A percentile compares a stretch with the other conserved stretches of the same genome.
phyloP scores from a whole-genome alignment of 2,329 filamentous ascomycete genomes.

The Pseudocercospora fuligena region DNA sequence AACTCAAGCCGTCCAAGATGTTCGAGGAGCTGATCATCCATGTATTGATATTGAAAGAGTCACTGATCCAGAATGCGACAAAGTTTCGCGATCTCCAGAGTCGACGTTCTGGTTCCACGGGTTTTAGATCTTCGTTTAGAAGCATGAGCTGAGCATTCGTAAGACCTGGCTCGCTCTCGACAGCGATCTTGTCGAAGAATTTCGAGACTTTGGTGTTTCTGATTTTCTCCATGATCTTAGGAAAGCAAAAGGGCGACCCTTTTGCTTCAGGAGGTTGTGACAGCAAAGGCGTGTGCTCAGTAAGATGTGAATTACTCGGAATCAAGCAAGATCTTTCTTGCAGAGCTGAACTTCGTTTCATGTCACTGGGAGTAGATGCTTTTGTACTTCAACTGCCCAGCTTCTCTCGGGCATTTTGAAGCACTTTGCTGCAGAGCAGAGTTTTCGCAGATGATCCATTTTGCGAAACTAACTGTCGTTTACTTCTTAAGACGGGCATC shows the following conservation, averaged over 20 bases:
- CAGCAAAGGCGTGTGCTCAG: slow-evolving; percentile 20
- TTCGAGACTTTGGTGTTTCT: slow-evolving; percentile 45
- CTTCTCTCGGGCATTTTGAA: not conserved
- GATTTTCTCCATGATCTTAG: slow-evolving; percentile 47
- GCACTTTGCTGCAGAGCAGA: slow-evolving; percentile 16
- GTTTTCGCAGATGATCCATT: slow-evolving; percentile 16
- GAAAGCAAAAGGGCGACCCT: not conserved
- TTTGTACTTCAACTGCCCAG: slow-evolving; percentile 14
- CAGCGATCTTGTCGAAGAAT: slow-evolving; percentile 65
- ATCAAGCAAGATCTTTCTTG: not conserved
- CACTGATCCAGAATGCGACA: slow-evolving; percentile 80
- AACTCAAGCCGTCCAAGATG: slow-evolving; percentile 70
- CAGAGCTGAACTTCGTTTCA: slow-evolving; percentile 1
- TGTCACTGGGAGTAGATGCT: slow-evolving; percentile 5
- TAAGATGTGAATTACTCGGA: not conserved
- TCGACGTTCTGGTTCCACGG: slow-evolving; percentile 77
- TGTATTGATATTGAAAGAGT: slow-evolving; percentile 74
- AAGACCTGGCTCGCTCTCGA: slow-evolving; percentile 76
- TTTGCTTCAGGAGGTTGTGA: slow-evolving; percentile 2
- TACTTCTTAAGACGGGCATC: slow-evolving; percentile 6
- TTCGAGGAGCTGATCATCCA: slow-evolving; percentile 85
- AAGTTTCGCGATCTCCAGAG: slow-evolving; percentile 90
- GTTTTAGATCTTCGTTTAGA: slow-evolving; percentile 65
- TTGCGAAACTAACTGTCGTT: slow-evolving; percentile 14
- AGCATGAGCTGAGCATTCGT: slow-evolving; percentile 82